Base-by-base conservation (phyloP, 805 yeast species). In the Monosporozyma aerobia region DNA sequence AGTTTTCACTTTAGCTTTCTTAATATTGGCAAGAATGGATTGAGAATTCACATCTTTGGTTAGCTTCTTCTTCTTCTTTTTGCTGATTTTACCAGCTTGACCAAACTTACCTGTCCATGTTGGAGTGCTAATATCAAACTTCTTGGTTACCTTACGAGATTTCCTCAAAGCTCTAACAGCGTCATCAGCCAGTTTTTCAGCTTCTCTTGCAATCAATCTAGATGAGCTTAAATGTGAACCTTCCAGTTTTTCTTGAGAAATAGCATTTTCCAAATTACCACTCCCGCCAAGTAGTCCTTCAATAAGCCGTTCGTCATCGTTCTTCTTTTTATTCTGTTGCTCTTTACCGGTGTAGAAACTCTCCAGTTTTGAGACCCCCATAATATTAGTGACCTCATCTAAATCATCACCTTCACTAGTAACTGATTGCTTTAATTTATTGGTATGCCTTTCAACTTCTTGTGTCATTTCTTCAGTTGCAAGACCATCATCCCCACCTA, bases 71-170 rank as follows among this genome's bases (percentile, higher is more conserved):
- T 32, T 48, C 41, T 16, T 47, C 44, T 51, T 55, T 48, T 56
- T 70, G 0, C 70, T 71, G 32, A 73, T 68, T 57, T 74, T 78
- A 1, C 96, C 97, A 0, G 96, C 96, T 19, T 71, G 67, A 0
- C 99, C 99, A 73, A 84, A 88, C 58, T 79, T 80, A 0, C 99
- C 99, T 0, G 99, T 92, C 95, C 97, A 94, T 0, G 99, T 92
- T 0, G 97, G 98, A 0, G 85, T 82, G 4, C 96, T 96, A 32
- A 90, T 73, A 27, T 72, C 69, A 25, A 68, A 68, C 46, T 67
- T 69, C 53, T 69, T 71, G 14, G 75, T 73, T 10, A 62, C 64
- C 46, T 57, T 68, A 41, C 73, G 62, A 0, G 96, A 87, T 54
- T 78, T 77, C 51, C 78, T 73, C 52, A 87, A 66, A 0, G 83